These are phyloP conservation scores for Graphilbum sp. DNA, from an alignment of 2,329 filamentous ascomycete genomes.

Conservation along the genomic window DNA sequence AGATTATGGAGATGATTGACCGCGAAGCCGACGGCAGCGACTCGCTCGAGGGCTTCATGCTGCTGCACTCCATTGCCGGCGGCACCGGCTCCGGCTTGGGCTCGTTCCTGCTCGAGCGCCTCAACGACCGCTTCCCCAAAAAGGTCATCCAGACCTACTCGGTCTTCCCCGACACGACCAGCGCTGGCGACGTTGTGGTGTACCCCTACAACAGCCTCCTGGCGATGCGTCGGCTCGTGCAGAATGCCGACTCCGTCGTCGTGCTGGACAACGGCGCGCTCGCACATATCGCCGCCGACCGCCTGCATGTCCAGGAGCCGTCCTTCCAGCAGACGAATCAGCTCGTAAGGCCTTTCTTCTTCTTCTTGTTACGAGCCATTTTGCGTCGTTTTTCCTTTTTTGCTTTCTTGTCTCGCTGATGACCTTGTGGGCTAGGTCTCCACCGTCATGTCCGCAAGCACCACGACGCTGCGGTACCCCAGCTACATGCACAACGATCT, in stretches of 20 bases:
- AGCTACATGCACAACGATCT: slow-evolving; percentile 99
- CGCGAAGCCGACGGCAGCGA: slow-evolving; percentile 96
- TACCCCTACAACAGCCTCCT: slow-evolving; percentile 97
- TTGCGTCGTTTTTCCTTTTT: not conserved
- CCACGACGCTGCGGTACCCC: slow-evolving; percentile 88
- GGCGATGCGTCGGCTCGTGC: slow-evolving; percentile 75
- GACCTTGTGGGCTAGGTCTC: slow-evolving; percentile 38
- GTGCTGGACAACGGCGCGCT: slow-evolving; percentile 93
- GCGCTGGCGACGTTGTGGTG: slow-evolving; percentile 78
- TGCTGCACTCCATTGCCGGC: slow-evolving; percentile 93
- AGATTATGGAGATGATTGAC: slow-evolving; percentile 99
- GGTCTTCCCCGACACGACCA: slow-evolving; percentile 88
- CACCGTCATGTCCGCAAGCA: slow-evolving; percentile 97
- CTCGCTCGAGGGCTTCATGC: slow-evolving; percentile 97
- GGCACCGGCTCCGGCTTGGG: slow-evolving; percentile 93
- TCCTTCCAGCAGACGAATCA: slow-evolving; percentile 98
- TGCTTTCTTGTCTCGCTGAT: not conserved
- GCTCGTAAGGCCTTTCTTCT: slow-evolving; percentile 37
- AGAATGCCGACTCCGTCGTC: slow-evolving; percentile 95
- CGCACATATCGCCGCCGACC: slow-evolving; percentile 83
- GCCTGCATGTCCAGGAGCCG: slow-evolving; percentile 85
- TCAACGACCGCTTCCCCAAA: slow-evolving; percentile 96
- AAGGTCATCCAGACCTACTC: slow-evolving; percentile 99
- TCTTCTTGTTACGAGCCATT: no score
- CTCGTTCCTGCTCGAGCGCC: slow-evolving; percentile 81